These are phyloP conservation scores for Xylariales sp. DNA, from an alignment of 2,329 filamentous ascomycete genomes.

Conservation along the genomic window DNA sequence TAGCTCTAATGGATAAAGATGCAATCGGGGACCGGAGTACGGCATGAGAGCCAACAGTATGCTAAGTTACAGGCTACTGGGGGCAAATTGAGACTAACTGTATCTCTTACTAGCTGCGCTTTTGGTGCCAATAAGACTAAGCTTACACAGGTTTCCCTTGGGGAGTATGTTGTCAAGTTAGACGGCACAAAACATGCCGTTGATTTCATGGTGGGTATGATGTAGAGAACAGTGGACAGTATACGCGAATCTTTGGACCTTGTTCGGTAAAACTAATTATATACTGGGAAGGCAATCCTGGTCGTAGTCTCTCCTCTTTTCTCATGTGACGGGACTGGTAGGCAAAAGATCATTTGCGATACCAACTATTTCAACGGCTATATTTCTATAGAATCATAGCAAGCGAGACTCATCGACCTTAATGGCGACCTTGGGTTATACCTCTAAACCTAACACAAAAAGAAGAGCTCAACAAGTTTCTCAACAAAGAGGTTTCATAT, in stretches of 20 bases:
- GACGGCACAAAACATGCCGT: background rate
- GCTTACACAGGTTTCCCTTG: background rate
- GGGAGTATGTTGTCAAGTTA: background rate
- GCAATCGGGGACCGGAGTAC: constrained; percentile 2
- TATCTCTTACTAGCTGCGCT: background rate
- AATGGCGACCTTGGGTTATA: too few relatives aligned
- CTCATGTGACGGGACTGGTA: constrained; percentile 1
- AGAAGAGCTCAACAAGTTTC: too few relatives aligned
- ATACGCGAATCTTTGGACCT: background rate
- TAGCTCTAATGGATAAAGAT: background rate
- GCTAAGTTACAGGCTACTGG: background rate
- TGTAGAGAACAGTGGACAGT: background rate
- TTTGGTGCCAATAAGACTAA: constrained; percentile 2
- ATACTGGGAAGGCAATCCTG: background rate
- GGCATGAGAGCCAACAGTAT: constrained; percentile 4
- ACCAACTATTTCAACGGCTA: background rate
- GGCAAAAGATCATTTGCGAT: background rate
- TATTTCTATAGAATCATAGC: background rate
- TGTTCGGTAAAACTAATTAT: background rate
- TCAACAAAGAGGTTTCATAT: too few relatives aligned
- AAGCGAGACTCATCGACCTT: too few relatives aligned
- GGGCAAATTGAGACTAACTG: background rate
- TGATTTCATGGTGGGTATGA: background rate
- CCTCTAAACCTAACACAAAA: too few relatives aligned
- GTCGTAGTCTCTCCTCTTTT: constrained; percentile 1